Evolutionary conservation across 768 basidiomycete genomes (phyloP).

Genomic region (Suillus luteus): DNA sequence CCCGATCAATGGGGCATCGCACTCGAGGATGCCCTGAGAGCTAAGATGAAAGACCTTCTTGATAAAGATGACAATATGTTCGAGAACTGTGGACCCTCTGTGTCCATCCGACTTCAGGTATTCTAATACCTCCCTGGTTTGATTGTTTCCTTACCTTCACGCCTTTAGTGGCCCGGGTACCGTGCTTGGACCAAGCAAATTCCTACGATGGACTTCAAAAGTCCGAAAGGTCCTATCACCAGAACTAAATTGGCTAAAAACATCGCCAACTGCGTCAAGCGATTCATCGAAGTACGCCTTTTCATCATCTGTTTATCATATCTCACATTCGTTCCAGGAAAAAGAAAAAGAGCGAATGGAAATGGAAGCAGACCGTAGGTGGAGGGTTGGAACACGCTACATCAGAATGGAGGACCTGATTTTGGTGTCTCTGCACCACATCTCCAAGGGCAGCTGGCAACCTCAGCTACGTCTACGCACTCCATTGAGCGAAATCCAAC

Average conservation of each 20-base stretch:
- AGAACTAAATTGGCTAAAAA: slow-evolving; percentile 77
- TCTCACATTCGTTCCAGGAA: slow-evolving; percentile 39
- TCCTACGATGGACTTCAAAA: slow-evolving; percentile 79
- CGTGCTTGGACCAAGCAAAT: slow-evolving; percentile 79
- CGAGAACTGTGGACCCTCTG: slow-evolving; percentile 71
- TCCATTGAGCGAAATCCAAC: background rate
- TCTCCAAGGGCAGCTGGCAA: slow-evolving; percentile 83
- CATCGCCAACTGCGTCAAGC: slow-evolving; percentile 72
- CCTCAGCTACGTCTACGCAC: slow-evolving; percentile 62
- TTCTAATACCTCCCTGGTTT: slow-evolving; percentile 20
- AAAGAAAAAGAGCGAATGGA: slow-evolving; percentile 55
- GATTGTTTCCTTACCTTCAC: slow-evolving; percentile 1
- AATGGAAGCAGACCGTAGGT: slow-evolving; percentile 59
- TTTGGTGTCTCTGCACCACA: slow-evolving; percentile 79
- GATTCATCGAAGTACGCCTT: slow-evolving; percentile 59
- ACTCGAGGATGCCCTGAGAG: slow-evolving; percentile 64
- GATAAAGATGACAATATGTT: slow-evolving; percentile 70
- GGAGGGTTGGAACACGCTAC: slow-evolving; percentile 59
- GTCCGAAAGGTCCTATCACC: slow-evolving; percentile 77
- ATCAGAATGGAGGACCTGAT: slow-evolving; percentile 69
- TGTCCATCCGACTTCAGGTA: slow-evolving; percentile 78
- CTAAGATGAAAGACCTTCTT: slow-evolving; percentile 53
- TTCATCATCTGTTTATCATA: slow-evolving; percentile 11
- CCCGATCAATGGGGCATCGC: slow-evolving; percentile 62
- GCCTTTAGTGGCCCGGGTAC: slow-evolving; percentile 75